phyloP scores from a whole-genome alignment of 108 stramenopile genomes.

The Skeletonema potamos region DNA sequence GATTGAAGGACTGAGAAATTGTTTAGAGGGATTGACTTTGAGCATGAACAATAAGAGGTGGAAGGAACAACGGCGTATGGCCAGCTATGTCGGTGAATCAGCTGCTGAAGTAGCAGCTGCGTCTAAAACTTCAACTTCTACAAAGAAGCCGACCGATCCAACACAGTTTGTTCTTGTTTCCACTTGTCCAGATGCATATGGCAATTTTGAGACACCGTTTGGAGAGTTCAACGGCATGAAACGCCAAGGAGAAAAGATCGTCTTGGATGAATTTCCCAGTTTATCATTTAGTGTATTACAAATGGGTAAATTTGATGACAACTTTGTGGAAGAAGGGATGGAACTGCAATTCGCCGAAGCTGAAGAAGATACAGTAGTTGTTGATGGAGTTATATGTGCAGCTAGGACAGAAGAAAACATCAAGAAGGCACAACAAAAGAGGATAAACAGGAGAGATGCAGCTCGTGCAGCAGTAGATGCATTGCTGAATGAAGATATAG shows the following conservation, averaged over 20 bases:
- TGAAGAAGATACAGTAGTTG: constrained; percentile 24
- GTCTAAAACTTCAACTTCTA: background rate
- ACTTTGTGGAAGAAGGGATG: constrained; percentile 69
- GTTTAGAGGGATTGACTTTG: constrained; percentile 54
- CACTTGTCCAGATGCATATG: constrained; percentile 59
- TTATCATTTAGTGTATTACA: constrained; percentile 59
- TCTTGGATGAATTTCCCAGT: constrained; percentile 60
- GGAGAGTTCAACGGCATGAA: constrained; percentile 78
- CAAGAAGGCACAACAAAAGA: constrained; percentile 23
- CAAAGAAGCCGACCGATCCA: constrained; percentile 28
- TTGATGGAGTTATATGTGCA: constrained; percentile 16
- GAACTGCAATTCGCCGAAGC: constrained; percentile 44
- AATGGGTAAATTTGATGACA: constrained; percentile 76
- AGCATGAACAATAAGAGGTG: constrained; percentile 31
- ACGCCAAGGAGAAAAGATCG: constrained; percentile 66
- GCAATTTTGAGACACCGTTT: constrained; percentile 81
- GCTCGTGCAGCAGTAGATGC: constrained; percentile 75
- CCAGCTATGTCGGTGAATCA: background rate
- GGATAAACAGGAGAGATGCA: constrained; percentile 85
- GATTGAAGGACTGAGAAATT: constrained; percentile 79
- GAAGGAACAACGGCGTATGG: constrained; percentile 9
- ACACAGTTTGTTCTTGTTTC: constrained; percentile 73
- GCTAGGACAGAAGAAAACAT: background rate
- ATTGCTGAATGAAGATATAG: constrained; percentile 57
- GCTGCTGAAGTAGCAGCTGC: background rate